phyloP scores from a whole-genome alignment of 2,329 filamentous ascomycete species.

The Curvularia eragrostidis region DNA sequence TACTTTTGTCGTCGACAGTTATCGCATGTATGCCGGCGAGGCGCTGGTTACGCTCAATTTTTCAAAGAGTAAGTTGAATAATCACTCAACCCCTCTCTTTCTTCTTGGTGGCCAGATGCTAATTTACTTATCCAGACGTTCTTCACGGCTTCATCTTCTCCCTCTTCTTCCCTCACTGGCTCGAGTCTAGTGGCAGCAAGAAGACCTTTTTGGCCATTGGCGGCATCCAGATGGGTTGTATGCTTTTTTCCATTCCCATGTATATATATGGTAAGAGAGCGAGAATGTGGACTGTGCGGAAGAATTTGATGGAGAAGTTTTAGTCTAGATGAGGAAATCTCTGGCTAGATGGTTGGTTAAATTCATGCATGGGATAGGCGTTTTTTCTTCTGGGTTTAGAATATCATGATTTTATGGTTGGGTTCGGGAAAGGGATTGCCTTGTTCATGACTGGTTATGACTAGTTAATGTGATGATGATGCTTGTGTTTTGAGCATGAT shows the following conservation, averaged over 20 bases:
- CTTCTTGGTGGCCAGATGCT: neutral
- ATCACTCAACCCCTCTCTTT: conserved; percentile 18
- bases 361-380: neutral
- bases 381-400: neutral
- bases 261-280: conserved; percentile 91
- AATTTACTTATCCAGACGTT: conserved; percentile 62
- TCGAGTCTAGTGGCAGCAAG: conserved; percentile 76
- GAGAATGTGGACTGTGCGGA: conserved; percentile 91
- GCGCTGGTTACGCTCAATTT: conserved; percentile 94
- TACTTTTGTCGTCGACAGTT: conserved; percentile 92
- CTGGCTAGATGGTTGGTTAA: neutral
- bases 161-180: conserved; percentile 74
- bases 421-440: too few relatives aligned
- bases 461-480: too few relatives aligned
- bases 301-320: conserved; percentile 84
- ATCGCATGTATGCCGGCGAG: conserved; percentile 91
- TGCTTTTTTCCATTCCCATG: conserved; percentile 84
- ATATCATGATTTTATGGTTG: too few relatives aligned
- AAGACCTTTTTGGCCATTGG: conserved; percentile 83
- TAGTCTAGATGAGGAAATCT: conserved; percentile 42
- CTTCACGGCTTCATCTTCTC: conserved; percentile 89
- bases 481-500: too few relatives aligned
- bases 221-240: conserved; percentile 78
- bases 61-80: conserved; percentile 72
- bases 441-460: too few relatives aligned